A percentile compares a stretch with the other conserved stretches of the same genome.
Conservation (phyloP, 108 stramenopile genomes). For the Hondaea fermentalgiana region DNA sequence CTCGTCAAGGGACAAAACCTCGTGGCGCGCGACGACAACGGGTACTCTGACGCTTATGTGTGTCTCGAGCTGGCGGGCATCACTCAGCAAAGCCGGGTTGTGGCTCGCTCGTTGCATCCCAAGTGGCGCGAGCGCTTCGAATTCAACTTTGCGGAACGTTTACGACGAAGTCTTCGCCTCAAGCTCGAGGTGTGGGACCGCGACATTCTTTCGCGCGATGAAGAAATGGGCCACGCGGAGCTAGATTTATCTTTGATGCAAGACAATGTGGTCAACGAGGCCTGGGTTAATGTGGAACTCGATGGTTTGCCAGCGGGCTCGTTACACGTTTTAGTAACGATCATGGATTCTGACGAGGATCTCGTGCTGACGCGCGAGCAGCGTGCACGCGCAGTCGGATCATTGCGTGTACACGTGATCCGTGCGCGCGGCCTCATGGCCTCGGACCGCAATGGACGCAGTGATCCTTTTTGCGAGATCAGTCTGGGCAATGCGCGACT, state of each 20-base stretch:
- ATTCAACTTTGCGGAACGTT: background rate
- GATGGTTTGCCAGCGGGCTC: background rate
- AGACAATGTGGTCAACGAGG: background rate
- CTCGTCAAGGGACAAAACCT: background rate
- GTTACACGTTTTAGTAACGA: background rate
- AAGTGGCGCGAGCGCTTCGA: background rate
- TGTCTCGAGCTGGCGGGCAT: background rate
- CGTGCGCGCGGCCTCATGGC: background rate
- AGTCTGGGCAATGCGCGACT: background rate
- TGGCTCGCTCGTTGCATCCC: background rate
- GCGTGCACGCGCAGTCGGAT: background rate
- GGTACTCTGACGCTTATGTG: background rate
- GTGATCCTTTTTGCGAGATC: background rate
- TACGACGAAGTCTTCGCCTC: background rate
- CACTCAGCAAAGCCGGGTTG: background rate
- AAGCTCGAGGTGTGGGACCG: background rate
- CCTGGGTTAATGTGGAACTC: background rate
- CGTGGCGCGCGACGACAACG: background rate
- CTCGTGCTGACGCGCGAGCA: background rate
- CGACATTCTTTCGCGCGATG: slow-evolving; percentile 2
- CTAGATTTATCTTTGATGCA: background rate
- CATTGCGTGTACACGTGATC: background rate
- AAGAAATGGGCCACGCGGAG: background rate
- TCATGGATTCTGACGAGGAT: background rate
- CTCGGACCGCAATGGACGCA: background rate